Conservation (phyloP, 768 basidiomycete species). For the Lactarius sanguifluus region DNA sequence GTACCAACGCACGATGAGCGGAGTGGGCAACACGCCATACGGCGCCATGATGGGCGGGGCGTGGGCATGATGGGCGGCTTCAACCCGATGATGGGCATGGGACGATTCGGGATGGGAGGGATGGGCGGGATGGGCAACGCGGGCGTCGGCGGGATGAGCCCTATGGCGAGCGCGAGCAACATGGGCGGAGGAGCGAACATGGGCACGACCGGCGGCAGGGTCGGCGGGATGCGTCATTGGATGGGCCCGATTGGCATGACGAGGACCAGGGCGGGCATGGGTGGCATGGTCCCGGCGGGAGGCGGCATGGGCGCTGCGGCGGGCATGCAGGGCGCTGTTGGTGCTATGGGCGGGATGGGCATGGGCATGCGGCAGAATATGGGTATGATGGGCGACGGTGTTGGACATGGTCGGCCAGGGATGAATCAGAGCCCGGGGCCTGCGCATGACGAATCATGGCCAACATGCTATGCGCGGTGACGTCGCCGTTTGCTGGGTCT, state of each 20-base stretch:
- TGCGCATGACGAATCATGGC: constrained; percentile 60
- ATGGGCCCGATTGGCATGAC: constrained; percentile 32
- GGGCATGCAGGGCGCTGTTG: neutral
- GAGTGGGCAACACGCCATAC: constrained; percentile 58
- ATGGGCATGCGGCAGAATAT: constrained; percentile 38
- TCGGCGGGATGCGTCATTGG: constrained; percentile 36
- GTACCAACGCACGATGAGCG: constrained; percentile 94
- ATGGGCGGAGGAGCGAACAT: constrained; percentile 41
- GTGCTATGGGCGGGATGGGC: constrained; percentile 34
- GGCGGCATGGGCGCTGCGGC: constrained; percentile 31
- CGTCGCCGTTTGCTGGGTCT: neutral
- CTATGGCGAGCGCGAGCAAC: constrained; percentile 13
- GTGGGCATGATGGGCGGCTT: constrained; percentile 33
- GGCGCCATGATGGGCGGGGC: constrained; percentile 38
- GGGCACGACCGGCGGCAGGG: constrained; percentile 38
- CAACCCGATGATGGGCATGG: constrained; percentile 36
- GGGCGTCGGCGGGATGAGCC: constrained; percentile 54
- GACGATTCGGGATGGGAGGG: constrained; percentile 32
- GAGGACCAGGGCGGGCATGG: constrained; percentile 15
- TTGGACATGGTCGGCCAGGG: constrained; percentile 62
- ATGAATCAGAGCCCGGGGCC: constrained; percentile 51
- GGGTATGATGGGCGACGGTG: constrained; percentile 36
- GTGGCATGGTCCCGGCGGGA: constrained; percentile 34
- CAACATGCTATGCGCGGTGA: constrained; percentile 79
- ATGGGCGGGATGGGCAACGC: constrained; percentile 54